Evolutionary conservation across 164 flowering plant species (phyloP), one percentile per base, ranked within the genome.

Genomic region (Vitis cinerea): DNA sequence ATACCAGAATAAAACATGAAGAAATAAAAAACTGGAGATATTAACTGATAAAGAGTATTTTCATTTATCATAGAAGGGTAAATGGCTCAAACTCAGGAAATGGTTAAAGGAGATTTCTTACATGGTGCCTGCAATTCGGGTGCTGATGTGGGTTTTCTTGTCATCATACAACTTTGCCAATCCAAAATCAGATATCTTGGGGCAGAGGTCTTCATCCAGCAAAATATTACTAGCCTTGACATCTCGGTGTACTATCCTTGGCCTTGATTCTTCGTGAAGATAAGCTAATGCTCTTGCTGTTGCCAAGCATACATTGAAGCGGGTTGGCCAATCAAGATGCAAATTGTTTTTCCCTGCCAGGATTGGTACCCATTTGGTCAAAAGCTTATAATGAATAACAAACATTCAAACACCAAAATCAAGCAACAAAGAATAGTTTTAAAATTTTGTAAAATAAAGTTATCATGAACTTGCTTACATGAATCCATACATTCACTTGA

Each of bases 101-200:
- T 11, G 16, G 56, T 64, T 13, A 10, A 19, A 10, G 14, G 23
- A 6, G 30, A 6, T 37, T 37, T 37, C 71, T 66, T 77, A 77
- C 80, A 74, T 71, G 30, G 80, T 77, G 52, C 80, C 80, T 27
- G 80, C 80, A 49, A 77, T 72, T 29, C 77, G 65, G 53, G 80
- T 74, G 72, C 80, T 74, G 53, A 77, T 66, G 63, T 77, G 80
- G 56, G 77, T 74, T 55, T 70, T 77, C 56, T 63, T 73, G 12
- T 77, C 80, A 56, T 77, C 80, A 48, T 77, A 77, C 11, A 77
- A 77, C 61, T 77, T 73, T 17, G 80, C 80, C 59, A 77, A 31
- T 47, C 80, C 77, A 63, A 77, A 77, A 70, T 77, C 80, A n/a
- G 80, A 77, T 3, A 77, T 73, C 51, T 73, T 77, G 16, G 80